A percentile compares a stretch with the other conserved stretches of the same genome.
phyloP scores from a whole-genome alignment of 208 protist species.

The Angomonas ambiguus region DNA sequence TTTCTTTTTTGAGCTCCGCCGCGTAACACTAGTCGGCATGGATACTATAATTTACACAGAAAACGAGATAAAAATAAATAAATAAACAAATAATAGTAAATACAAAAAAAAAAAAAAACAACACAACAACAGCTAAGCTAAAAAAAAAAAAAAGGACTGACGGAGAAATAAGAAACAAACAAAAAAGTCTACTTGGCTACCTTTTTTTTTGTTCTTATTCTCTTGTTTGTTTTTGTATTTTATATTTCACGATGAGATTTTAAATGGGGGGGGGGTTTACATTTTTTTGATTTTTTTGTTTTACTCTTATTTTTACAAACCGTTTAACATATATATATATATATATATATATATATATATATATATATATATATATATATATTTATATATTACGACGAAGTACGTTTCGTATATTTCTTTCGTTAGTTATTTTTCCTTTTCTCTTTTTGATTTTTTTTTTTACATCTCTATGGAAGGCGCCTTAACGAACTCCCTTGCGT shows the following conservation, averaged over 20 bases:
- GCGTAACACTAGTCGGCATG: no score
- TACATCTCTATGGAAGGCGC: no score
- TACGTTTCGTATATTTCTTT: no score
- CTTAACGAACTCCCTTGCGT: background rate
- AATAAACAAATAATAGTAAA: background rate
- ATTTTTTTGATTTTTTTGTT: no score
- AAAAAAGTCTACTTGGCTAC: conserved; percentile 3
- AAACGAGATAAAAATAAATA: background rate
- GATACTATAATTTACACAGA: conserved; percentile 1
- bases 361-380: no score
- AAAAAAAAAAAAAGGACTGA: conserved; percentile 19
- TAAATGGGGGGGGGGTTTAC: no score
- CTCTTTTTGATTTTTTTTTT: background rate
- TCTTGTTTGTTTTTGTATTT: conserved; percentile 11
- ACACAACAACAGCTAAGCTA: background rate
- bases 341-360: no score
- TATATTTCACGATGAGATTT: no score
- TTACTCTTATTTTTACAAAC: no score
- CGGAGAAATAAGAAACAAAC: conserved; percentile 7
- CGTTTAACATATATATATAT: background rate
- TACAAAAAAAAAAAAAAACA: conserved; percentile 3
- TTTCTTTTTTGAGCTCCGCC: no score
- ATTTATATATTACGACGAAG: no score
- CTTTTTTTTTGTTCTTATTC: background rate
- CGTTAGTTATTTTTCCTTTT: background rate